A percentile compares a stretch with the other conserved stretches of the same genome.
Evolutionary conservation across 768 basidiomycete species (phyloP).

Genomic region (Trametes cubensis): DNA sequence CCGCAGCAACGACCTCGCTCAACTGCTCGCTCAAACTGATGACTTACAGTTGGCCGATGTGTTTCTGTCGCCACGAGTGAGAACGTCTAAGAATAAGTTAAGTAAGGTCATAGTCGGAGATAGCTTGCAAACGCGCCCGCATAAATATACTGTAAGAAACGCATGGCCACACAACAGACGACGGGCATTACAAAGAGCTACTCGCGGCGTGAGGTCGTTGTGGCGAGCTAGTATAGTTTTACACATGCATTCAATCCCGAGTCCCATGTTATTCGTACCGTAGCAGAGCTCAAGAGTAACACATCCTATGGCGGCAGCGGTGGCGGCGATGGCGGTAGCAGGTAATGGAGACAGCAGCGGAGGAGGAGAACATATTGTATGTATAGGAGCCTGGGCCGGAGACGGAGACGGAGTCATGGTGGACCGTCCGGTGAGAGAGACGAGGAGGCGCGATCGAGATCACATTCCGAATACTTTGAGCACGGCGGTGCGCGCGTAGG

Average conservation of each 20-base stretch:
- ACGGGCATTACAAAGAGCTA: too few species aligned
- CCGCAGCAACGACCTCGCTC: too few species aligned
- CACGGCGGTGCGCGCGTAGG: constrained; percentile 81
- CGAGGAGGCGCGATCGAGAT: constrained; percentile 11
- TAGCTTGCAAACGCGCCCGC: neutral
- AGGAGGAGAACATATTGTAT: neutral
- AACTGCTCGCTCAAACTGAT: too few species aligned
- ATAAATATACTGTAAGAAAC: neutral
- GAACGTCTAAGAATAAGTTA: too few species aligned
- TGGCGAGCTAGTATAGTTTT: constrained; percentile 2
- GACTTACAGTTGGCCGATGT: too few species aligned
- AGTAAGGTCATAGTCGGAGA: too few species aligned
- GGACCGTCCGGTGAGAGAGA: too few species aligned
- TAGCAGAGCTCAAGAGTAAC: constrained; percentile 10
- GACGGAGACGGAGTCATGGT: too few species aligned
- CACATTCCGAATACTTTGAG: constrained; percentile 60
- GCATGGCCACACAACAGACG: neutral
- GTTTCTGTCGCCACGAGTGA: too few species aligned
- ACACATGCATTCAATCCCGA: neutral
- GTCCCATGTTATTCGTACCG: constrained; percentile 15
- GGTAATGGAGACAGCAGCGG: neutral
- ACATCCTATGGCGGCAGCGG: neutral
- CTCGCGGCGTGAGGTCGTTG: too few species aligned
- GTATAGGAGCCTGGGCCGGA: too few species aligned
- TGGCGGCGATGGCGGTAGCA: neutral